Evolutionary conservation across 768 basidiomycete species (phyloP).

Genomic region (Termitomyces sp.): DNA sequence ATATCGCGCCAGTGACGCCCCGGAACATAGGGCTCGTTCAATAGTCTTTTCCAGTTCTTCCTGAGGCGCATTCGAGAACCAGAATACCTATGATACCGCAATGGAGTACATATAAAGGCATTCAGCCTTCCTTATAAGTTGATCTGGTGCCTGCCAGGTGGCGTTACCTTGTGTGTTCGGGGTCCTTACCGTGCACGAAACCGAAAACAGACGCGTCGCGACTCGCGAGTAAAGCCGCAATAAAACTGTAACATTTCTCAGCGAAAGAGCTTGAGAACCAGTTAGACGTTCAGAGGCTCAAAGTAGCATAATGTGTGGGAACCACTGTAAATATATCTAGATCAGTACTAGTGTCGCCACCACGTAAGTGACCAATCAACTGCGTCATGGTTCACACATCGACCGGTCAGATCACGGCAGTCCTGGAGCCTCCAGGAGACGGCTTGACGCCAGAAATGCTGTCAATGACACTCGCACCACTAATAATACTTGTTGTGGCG

Average conservation of each 20-base stretch:
- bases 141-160: constrained; percentile 11
- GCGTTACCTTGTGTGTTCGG: constrained; percentile 25
- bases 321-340: neutral
- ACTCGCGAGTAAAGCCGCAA: constrained; percentile 24
- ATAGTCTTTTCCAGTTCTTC: no score
- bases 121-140: constrained; percentile 18
- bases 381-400: constrained; percentile 1
- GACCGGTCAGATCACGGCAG: constrained; percentile 37
- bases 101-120: neutral
- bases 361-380: neutral
- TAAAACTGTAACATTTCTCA: neutral
- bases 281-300: constrained; percentile 27
- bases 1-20: neutral
- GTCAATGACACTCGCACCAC: constrained; percentile 70
- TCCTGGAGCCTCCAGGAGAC: constrained; percentile 35
- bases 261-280: constrained; percentile 16
- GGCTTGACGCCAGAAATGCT: constrained; percentile 51
- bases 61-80: constrained; percentile 3
- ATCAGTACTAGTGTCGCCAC: constrained; percentile 5
- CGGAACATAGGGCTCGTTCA: neutral
- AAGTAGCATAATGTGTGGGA: constrained; percentile 20
- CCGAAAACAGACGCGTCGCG: constrained; percentile 51
- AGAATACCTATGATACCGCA: neutral
- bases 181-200: constrained; percentile 19
- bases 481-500: constrained; percentile 89